Evolutionary conservation across 768 basidiomycete genomes (phyloP).

Genomic region (Astraeus odoratus): DNA sequence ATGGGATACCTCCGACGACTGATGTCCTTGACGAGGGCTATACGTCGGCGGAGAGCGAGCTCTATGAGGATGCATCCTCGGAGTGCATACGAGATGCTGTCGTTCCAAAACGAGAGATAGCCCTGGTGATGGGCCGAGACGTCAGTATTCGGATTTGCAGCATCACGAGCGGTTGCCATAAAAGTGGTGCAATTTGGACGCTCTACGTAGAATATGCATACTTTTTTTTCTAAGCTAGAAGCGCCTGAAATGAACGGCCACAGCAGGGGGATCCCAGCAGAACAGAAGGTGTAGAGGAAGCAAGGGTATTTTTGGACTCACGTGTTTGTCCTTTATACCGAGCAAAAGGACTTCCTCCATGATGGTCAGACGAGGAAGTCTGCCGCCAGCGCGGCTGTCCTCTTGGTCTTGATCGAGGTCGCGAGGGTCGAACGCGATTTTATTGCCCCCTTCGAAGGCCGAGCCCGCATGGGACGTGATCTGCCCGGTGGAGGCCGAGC

Average conservation of each 20-base stretch:
- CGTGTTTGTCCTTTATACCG: constrained; percentile 96
- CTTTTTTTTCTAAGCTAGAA: neutral
- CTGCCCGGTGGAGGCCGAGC: constrained; percentile 23
- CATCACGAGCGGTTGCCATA: constrained; percentile 16
- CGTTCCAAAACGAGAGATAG: constrained; percentile 98
- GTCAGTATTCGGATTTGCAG: constrained; percentile 8
- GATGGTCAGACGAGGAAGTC: constrained; percentile 80
- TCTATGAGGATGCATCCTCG: constrained; percentile 98
- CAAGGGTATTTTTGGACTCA: constrained; percentile 29
- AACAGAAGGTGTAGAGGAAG: constrained; percentile 4
- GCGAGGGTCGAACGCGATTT: constrained; percentile 89
- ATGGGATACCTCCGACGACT: constrained; percentile 64
- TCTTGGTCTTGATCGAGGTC: constrained; percentile 74
- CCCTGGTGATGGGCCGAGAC: constrained; percentile 39
- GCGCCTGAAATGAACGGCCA: constrained; percentile 13
- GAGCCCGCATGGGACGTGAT: constrained; percentile 61
- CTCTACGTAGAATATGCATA: constrained; percentile 2
- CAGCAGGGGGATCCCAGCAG: constrained; percentile 5
- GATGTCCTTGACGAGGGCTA: constrained; percentile 85
- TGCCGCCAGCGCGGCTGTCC: constrained; percentile 57
- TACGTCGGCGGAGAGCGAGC: constrained; percentile 89
- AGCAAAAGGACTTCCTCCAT: constrained; percentile 96
- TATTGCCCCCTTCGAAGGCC: constrained; percentile 80
- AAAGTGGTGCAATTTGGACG: constrained; percentile 2
- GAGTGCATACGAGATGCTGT: constrained; percentile 98